phyloP scores from a whole-genome alignment of 2,329 filamentous ascomycete genomes.

The Exophiala sp. region DNA sequence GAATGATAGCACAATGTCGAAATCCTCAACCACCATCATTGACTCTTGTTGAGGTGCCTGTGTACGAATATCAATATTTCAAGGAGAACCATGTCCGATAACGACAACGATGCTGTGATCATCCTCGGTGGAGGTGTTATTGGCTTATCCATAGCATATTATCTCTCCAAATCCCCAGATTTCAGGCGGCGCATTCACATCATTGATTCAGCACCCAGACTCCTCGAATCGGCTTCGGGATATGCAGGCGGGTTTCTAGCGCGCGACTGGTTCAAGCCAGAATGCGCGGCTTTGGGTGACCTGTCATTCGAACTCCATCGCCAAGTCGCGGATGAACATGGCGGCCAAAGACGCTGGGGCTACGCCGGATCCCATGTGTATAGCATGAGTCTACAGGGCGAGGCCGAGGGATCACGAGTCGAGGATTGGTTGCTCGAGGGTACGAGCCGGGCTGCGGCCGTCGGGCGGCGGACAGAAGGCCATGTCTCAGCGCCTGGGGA shows the following conservation, averaged over 20 bases:
- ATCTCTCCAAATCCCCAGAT: slow-evolving; percentile 50
- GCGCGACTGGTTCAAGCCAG: slow-evolving; percentile 65
- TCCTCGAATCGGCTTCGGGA: slow-evolving; percentile 72
- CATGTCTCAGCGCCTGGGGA: slow-evolving; percentile 29
- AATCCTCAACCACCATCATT: no score
- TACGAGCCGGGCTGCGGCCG: slow-evolving; percentile 57
- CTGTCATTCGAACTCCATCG: slow-evolving; percentile 68
- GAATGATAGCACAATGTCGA: no score
- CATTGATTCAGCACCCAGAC: slow-evolving; percentile 53
- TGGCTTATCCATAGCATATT: slow-evolving; percentile 67
- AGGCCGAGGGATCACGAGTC: slow-evolving; percentile 42
- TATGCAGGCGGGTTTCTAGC: slow-evolving; percentile 71
- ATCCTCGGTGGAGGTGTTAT: slow-evolving; percentile 69
- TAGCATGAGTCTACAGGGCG: slow-evolving; percentile 44
- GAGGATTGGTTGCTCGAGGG: slow-evolving; percentile 66
- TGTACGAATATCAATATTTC: no score
- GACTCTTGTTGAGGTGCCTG: no score
- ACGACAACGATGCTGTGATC: slow-evolving; percentile 33
- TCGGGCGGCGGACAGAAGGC: slow-evolving; percentile 30
- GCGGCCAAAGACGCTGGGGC: slow-evolving; percentile 58
- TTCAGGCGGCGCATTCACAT: slow-evolving; percentile 52
- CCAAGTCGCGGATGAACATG: slow-evolving; percentile 57
- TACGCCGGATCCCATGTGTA: slow-evolving; percentile 59
- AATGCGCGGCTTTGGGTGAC: slow-evolving; percentile 56
- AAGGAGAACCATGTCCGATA: no score